These are phyloP conservation scores for Gracilaria domingensis DNA, from an alignment of 23 red algal species.

Conservation along the genomic window DNA sequence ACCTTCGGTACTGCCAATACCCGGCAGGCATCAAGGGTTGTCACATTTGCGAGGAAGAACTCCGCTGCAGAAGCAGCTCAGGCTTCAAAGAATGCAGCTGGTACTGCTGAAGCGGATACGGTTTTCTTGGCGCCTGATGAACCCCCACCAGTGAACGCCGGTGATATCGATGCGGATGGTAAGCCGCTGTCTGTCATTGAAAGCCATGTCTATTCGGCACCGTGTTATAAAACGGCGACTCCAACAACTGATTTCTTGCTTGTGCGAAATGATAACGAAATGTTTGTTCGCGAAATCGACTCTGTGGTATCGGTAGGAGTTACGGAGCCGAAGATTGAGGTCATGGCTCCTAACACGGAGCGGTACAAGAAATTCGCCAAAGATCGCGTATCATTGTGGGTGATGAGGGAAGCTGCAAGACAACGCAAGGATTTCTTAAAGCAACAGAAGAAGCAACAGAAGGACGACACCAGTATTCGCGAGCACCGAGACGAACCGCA, in stretches of 20 bases:
- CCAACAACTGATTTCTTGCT: slow-evolving; percentile 75
- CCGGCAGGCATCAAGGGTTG: slow-evolving; percentile 88
- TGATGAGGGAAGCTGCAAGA: slow-evolving; percentile 76
- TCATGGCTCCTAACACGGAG: slow-evolving; percentile 92
- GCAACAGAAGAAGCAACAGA: slow-evolving; percentile 41
- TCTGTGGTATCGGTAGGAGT: slow-evolving; percentile 77
- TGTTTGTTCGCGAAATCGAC: slow-evolving; percentile 96
- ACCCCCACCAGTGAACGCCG: slow-evolving; percentile 84
- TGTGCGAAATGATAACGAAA: slow-evolving; percentile 61
- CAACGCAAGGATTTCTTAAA: slow-evolving; percentile 69
- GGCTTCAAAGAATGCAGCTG: slow-evolving; percentile 61
- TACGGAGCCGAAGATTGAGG: slow-evolving; percentile 88
- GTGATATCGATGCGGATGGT: slow-evolving; percentile 82
- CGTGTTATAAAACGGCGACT: slow-evolving; percentile 42
- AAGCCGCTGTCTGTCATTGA: slow-evolving; percentile 82
- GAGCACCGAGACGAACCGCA: slow-evolving; percentile 28
- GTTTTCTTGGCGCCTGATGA: slow-evolving; percentile 93
- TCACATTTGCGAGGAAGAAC: slow-evolving; percentile 84
- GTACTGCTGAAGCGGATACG: slow-evolving; percentile 80
- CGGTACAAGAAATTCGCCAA: slow-evolving; percentile 82
- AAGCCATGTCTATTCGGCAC: slow-evolving; percentile 78
- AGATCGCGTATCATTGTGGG: slow-evolving; percentile 85
- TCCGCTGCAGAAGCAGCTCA: slow-evolving; percentile 71
- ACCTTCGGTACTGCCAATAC: slow-evolving; percentile 81
- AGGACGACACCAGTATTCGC: neutral